phyloP scores from a whole-genome alignment of 2,329 filamentous ascomycete genomes.

The Arthrobotrys megalospora region DNA sequence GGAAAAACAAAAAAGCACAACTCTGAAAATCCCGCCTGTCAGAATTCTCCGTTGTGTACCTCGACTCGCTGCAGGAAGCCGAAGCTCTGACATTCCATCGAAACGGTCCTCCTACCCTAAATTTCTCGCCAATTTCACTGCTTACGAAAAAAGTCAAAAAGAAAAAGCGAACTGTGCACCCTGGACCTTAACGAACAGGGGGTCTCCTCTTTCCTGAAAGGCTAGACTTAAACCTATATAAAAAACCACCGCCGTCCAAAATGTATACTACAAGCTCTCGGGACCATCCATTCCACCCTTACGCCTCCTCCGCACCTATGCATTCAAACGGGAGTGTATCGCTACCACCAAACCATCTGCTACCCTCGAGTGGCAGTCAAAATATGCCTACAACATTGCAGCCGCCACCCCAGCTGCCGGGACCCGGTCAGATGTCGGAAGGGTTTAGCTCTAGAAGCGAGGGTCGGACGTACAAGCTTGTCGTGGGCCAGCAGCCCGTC shows the following conservation, averaged over 20 bases:
- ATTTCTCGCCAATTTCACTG: constrained; percentile 58
- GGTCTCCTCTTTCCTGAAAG: constrained; percentile 60
- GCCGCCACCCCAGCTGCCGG: constrained; percentile 54
- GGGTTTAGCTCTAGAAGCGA: constrained; percentile 65
- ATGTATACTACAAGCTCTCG: constrained; percentile 60
- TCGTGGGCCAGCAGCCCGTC: constrained; percentile 90
- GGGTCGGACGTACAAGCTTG: constrained; percentile 74
- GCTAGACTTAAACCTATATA: constrained; percentile 58
- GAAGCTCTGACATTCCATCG: constrained; percentile 59
- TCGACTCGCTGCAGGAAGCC: constrained; percentile 55
- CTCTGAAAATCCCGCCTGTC: constrained; percentile 60
- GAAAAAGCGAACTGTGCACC: constrained; percentile 60
- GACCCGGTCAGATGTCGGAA: constrained; percentile 60
- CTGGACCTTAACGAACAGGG: constrained; percentile 58
- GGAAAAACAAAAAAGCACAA: constrained; percentile 38
- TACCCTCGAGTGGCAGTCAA: constrained; percentile 48
- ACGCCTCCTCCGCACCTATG: constrained; percentile 57
- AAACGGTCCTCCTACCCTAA: constrained; percentile 58
- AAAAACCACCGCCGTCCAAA: constrained; percentile 57
- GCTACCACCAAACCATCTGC: constrained; percentile 49
- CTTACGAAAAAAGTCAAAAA: constrained; percentile 46
- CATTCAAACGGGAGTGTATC: constrained; percentile 59
- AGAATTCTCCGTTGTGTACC: constrained; percentile 59
- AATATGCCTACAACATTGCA: constrained; percentile 50
- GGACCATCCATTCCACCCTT: constrained; percentile 59